Conservation (phyloP, 2,329 filamentous ascomycete genomes). For the Rhinocladiella mackenziei region DNA sequence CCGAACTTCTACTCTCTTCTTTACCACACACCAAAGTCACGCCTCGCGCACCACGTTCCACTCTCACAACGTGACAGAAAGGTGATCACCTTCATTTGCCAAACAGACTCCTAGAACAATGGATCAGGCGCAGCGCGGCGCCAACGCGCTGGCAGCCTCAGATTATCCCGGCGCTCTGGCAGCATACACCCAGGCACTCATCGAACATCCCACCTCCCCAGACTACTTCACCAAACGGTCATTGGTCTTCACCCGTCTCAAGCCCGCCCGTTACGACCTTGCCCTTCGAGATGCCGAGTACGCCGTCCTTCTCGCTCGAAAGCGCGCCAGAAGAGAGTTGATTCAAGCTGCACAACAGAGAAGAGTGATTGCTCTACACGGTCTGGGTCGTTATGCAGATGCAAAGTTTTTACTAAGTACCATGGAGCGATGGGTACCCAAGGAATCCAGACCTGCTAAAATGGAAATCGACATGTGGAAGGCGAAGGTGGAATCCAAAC, state of each 20-base stretch:
- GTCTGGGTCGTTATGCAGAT: constrained; percentile 68
- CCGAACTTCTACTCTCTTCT: no score
- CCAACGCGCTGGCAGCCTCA: constrained; percentile 56
- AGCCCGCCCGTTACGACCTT: constrained; percentile 52
- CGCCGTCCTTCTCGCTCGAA: constrained; percentile 58
- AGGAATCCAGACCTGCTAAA: constrained; percentile 39
- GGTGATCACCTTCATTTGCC: no score
- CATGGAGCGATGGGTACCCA: constrained; percentile 51
- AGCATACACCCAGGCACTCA: constrained; percentile 64
- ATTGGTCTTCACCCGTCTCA: constrained; percentile 67
- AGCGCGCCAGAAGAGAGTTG: constrained; percentile 68
- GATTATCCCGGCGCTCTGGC: constrained; percentile 66
- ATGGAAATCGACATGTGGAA: constrained; percentile 51
- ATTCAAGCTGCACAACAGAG: constrained; percentile 80
- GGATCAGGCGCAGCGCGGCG: constrained; percentile 55
- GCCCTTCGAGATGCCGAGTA: constrained; percentile 68
- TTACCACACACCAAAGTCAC: no score
- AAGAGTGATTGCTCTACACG: constrained; percentile 68
- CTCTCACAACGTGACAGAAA: no score
- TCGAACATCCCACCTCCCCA: constrained; percentile 60
- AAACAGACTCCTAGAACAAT: constrained; percentile 34
- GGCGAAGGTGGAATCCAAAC: constrained; percentile 51
- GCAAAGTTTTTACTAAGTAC: constrained; percentile 65
- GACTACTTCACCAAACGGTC: constrained; percentile 79
- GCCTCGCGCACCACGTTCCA: no score